Evolutionary conservation across 2,329 filamentous ascomycete genomes (phyloP), one percentile per base, ranked within the genome.

Genomic region (Cordyceps tenuipes): DNA sequence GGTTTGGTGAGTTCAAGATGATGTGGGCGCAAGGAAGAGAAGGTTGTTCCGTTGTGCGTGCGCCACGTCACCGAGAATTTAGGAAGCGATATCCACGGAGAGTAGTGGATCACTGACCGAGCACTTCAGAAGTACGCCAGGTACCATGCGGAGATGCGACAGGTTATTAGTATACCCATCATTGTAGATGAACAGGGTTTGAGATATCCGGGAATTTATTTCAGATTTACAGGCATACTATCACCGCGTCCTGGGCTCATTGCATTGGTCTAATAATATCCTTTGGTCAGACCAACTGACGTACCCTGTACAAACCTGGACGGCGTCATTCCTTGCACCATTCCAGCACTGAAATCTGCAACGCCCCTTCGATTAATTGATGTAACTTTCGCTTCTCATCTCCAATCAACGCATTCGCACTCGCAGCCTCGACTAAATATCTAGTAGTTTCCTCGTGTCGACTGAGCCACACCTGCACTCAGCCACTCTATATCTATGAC

Each of bases 401-500:
- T 10, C 12, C 5, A 9, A 36, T 23, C 23, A 13, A 10, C 12
- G 34, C 2, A 36, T 10, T 36, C 23, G 29, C 7, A 29, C 7
- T 9, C 12, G 34, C 8, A 36, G 12, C 34, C 34, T 36, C 34
- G 34, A 36, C 34, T 36, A 13, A 10, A 36, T 12, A 12, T 46
- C 9, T 49, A 47, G 54, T 36, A n/a, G 17, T 57, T 57, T 31
- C 17, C 46, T 29, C 54, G 56, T 36, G 13, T 15, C 19, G 21
- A 46, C 46, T 57, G 44, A 57, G 55, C 55, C 55, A 57, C 55
- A 57, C 34, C 9, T 17, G 5, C 19, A 3, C 50, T 34, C 52
- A 46, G 52, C 41, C 41, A 55, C 41, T 34, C 6, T n/a, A 9
- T 36, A 46, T 59, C 48, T n/a, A 58, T 58, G 65, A 66, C 70